These are phyloP conservation scores for Penicillium oxalicum DNA, from an alignment of 2,329 filamentous ascomycete genomes.

Conservation along the genomic window DNA sequence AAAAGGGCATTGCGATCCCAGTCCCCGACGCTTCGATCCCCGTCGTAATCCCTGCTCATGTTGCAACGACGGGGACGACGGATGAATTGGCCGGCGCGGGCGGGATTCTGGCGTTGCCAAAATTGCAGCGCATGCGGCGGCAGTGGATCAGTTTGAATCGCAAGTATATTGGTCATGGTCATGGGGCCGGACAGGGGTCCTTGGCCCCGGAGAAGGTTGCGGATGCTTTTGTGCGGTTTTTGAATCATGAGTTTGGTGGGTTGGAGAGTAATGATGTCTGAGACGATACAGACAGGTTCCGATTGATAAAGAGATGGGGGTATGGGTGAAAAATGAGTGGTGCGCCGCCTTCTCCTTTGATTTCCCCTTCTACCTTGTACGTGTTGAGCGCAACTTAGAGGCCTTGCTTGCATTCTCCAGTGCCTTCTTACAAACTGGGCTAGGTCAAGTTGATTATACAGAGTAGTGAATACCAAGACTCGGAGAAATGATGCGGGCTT, in stretches of 20 bases:
- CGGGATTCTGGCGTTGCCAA: constrained; percentile 37
- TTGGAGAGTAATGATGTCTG: constrained; percentile 13
- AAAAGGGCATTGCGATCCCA: constrained; percentile 30
- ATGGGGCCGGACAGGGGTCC: constrained; percentile 30
- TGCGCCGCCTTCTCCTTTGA: too few species aligned
- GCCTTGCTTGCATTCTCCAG: too few species aligned
- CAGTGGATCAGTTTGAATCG: constrained; percentile 45
- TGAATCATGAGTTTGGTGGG: constrained; percentile 41
- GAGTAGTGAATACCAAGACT: too few species aligned
- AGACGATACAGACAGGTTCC: too few species aligned
- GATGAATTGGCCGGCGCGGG: constrained; percentile 40
- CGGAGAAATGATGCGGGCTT: too few species aligned
- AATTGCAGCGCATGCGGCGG: constrained; percentile 39
- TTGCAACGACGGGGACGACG: constrained; percentile 34
- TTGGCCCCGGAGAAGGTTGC: constrained; percentile 33
- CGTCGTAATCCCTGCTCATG: constrained; percentile 35
- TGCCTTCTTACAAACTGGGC: too few species aligned
- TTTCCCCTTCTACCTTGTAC: too few species aligned
- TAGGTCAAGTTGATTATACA: too few species aligned
- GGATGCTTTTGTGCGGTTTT: constrained; percentile 43
- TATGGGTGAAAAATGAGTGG: too few species aligned
- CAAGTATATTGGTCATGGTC: constrained; percentile 32
- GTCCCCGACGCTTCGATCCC: constrained; percentile 27
- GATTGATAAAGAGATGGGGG: background rate
- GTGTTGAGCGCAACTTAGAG: too few species aligned